Base-by-base conservation (phyloP, 306 rosid species). In the Pueraria montana region DNA sequence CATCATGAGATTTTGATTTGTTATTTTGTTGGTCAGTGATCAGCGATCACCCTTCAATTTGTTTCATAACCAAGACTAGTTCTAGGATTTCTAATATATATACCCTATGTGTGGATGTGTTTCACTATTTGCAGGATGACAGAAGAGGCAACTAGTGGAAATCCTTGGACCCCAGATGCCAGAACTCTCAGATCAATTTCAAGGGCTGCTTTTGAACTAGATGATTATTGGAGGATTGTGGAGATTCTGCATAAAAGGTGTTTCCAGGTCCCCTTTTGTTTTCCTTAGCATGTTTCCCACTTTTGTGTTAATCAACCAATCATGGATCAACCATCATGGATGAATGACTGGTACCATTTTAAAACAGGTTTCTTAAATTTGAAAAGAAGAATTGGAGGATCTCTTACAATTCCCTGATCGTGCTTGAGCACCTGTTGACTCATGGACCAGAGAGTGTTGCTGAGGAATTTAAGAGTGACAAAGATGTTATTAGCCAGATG, bases 401-500 rank as follows among this genome's bases (percentile, higher is more conserved):
- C 17, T 89, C 96, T 58, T 92, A 94, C 89, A 93, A 93, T 79
- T 85, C 96, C 68, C 71, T 92, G 83, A 90, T 89, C 42, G 92
- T 91, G 58, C 90, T 92, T 66, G 99, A 96, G 80, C 91, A 90
- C 77, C 64, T 92, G 82, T 84, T 92, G 86, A 93, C 99, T 82
- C 99, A 96, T 76, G 99, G 97, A 87, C 99, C 99, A 12, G 94
- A 94, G 84, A 96, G 99, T 72, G 92, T 87, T 63, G 92, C 92
- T 36, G 87, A 74, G 55, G 99, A 96, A 58, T 94, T 96, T 78
- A 91, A 92, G 59, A 7, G 75, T 67, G 94, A 91, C 85, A 94
- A 85, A 86, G 88, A 87, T 84, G 92, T 88, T 8, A 86, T 96
- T 12, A 36, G 12, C 52, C 87, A 96, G 82, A 87, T 96, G 86